These are phyloP conservation scores for Salvia miltiorrhiza DNA, from an alignment of 257 asterid genomes.

Conservation along the genomic window DNA sequence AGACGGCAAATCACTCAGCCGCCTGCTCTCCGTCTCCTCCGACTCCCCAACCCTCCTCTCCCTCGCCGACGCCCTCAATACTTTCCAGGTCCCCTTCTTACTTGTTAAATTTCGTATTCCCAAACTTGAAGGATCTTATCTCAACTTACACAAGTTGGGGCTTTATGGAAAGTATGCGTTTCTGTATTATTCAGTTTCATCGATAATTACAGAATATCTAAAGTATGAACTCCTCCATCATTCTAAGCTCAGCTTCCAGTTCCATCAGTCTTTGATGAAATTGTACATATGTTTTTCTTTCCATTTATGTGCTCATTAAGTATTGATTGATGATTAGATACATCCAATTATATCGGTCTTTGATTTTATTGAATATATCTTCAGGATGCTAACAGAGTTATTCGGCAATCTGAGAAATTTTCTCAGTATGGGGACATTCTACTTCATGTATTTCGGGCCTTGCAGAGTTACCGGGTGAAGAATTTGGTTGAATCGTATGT, in stretches of 20 bases:
- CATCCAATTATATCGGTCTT: not conserved
- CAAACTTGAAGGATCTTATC: not conserved
- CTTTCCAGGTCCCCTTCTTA: slow-evolving; percentile 60
- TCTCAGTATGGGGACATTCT: slow-evolving; percentile 78
- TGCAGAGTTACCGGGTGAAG: slow-evolving; percentile 68
- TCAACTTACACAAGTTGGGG: not conserved
- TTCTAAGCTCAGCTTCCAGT: slow-evolving; percentile 2
- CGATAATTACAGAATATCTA: no score
- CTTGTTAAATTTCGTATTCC: not conserved
- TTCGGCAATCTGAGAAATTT: slow-evolving; percentile 68
- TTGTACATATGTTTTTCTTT: not conserved
- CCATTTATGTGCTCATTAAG: no score
- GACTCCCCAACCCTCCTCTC: slow-evolving; percentile 54
- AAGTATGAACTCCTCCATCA: not conserved
- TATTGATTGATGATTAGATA: not conserved
- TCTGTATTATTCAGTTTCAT: no score
- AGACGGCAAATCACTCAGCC: slow-evolving; percentile 71
- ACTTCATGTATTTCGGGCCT: slow-evolving; percentile 70
- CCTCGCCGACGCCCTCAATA: slow-evolving; percentile 80
- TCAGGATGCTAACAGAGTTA: slow-evolving; percentile 83
- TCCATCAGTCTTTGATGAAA: slow-evolving; percentile 5
- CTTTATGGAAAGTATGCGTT: slow-evolving; percentile 6
- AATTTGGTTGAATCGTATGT: slow-evolving; percentile 69
- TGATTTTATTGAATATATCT: slow-evolving; percentile 19
- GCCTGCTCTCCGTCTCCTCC: slow-evolving; percentile 70